phyloP scores from a whole-genome alignment of 2,329 filamentous ascomycete species.

The Lecanoromycetidae sp. region DNA sequence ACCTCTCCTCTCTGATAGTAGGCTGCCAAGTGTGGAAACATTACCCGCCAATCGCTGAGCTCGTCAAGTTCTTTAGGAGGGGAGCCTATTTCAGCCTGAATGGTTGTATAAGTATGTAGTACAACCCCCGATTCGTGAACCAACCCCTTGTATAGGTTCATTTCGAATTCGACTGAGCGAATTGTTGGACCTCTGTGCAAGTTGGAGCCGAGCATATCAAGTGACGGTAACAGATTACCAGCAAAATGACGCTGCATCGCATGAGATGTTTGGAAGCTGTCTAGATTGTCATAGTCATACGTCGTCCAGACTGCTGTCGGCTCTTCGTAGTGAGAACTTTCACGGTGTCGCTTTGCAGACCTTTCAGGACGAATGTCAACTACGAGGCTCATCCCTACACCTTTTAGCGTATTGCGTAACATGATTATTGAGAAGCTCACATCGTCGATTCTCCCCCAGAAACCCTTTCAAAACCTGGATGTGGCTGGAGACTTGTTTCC shows the following conservation, averaged over 20 bases:
- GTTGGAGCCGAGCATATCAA: not conserved
- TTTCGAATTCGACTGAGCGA: constrained; percentile 28
- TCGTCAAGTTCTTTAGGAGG: constrained; percentile 31
- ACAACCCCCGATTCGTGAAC: constrained; percentile 21
- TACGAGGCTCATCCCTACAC: constrained; percentile 11
- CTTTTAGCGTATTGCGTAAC: not conserved
- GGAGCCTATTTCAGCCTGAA: constrained; percentile 28
- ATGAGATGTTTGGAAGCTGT: not conserved
- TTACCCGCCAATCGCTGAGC: constrained; percentile 29
- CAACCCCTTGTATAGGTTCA: constrained; percentile 28
- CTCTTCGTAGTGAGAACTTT: not conserved
- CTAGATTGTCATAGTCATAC: not conserved
- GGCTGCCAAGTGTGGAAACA: constrained; percentile 30
- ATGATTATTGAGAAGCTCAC: constrained; percentile 28
- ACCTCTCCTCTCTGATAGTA: constrained; percentile 27
- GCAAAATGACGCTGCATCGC: not conserved
- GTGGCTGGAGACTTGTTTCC: constrained; percentile 54
- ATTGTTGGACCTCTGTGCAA: not conserved
- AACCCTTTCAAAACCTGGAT: constrained; percentile 50
- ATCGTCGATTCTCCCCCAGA: constrained; percentile 40
- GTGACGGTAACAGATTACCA: not conserved
- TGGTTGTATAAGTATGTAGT: constrained; percentile 33
- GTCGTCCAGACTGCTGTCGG: not conserved
- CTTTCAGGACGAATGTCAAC: constrained; percentile 4
- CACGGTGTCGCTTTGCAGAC: not conserved